Evolutionary conservation across 2,329 filamentous ascomycete genomes (phyloP), one percentile per base, ranked within the genome.

Genomic region (Calonectria leucothoes): DNA sequence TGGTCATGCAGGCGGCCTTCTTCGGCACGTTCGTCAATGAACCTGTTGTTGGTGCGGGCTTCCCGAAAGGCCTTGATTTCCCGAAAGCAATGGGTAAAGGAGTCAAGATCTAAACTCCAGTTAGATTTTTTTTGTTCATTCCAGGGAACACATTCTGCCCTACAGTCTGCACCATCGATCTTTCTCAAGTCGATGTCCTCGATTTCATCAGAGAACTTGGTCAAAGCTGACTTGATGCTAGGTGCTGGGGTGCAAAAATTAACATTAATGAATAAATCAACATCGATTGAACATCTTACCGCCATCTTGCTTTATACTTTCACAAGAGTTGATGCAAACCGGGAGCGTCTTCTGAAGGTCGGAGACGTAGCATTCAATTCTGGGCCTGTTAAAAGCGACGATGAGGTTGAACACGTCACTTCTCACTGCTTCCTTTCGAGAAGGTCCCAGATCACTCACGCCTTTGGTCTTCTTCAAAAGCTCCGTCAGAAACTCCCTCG

Each of bases 301-400:
- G 0, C 0, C 25, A 11, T 45, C 3, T 1, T 49, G 20, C 6
- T 20, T 10, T 8, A 61, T 57, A 0, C 31, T 14, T 0, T 57
- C 7, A 6, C 74, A 81, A 6, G 49, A 74, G 4, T 66, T 11
- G 1, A 81, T 25, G 61, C 81, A 82, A 0, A 14, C 12, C 0
- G 6, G 4, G 0, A 81, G 33, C 4, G 74, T 23, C 0, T 45
- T 42, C 20, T 42, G 71, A 0, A 82, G 33, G 1, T 6, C 33
- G 2, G 8, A 27, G 10, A 82, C 48, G 10, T 82, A 82, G 1
- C 42, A 35, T 1, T 74, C 70, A 29, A 73, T 74, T 11, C 75
- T 75, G 3, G 57, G 64, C 2, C 75, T 66, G n/a, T 81, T 78
- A 23, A 81, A 81, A 1, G 31, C 25, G 2, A 82, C 33, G n/a